These are phyloP conservation scores for Blastomyces gilchristii DNA, from an alignment of 2,329 filamentous ascomycete genomes.

Conservation along the genomic window DNA sequence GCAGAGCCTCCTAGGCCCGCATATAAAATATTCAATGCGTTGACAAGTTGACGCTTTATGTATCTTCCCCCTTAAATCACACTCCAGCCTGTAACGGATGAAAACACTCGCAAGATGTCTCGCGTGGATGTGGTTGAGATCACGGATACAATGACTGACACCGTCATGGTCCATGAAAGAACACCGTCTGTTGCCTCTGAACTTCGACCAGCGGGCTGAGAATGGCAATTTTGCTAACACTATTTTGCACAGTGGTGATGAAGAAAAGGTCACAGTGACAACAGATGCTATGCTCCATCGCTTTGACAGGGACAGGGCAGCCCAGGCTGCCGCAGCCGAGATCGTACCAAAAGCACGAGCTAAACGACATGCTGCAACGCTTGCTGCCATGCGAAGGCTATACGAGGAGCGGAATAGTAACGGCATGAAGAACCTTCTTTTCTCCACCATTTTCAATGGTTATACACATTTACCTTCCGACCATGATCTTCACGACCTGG, in stretches of 20 bases:
- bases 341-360: slow-evolving; percentile 1
- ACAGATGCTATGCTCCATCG: slow-evolving; percentile 4
- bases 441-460: not conserved
- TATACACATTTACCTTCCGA: slow-evolving; percentile 1
- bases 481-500: slow-evolving; percentile 3
- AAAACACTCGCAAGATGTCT: not conserved
- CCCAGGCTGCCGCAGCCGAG: not conserved
- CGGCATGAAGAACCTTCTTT: slow-evolving; percentile 6
- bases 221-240: not conserved
- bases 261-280: slow-evolving; percentile 4
- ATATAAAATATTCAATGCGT: not conserved
- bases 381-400: not conserved
- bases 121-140: slow-evolving; percentile 1
- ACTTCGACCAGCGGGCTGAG: too few species aligned
- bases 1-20: not conserved
- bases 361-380: slow-evolving; percentile 3
- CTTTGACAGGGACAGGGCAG: slow-evolving; percentile 3
- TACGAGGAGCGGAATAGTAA: slow-evolving; percentile 1
- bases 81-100: not conserved
- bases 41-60: not conserved
- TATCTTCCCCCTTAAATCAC: not conserved
- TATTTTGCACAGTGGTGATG: not conserved
- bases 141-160: not conserved
- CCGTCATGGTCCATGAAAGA: not conserved
- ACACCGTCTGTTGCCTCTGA: not conserved